phyloP scores from a whole-genome alignment of 257 asterid species.

The Solanum paucissectum region DNA sequence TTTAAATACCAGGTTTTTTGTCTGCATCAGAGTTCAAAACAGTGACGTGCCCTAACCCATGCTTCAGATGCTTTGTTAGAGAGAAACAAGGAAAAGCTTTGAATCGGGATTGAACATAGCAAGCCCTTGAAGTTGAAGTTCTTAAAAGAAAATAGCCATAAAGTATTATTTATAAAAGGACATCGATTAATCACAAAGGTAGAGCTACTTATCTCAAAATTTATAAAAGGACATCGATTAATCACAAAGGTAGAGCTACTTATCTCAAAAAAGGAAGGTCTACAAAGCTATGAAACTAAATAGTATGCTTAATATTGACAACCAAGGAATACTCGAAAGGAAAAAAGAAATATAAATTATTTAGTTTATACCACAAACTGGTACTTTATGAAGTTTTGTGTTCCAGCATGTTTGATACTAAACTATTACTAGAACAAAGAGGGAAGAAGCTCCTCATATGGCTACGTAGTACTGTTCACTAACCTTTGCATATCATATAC shows the following conservation, averaged over 20 bases:
- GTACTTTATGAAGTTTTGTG: neutral
- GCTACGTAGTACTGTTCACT: neutral
- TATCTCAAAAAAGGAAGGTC: neutral
- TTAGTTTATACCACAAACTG: neutral
- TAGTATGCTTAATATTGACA: neutral
- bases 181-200: neutral
- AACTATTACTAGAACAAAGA: neutral
- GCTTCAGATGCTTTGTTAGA: neutral
- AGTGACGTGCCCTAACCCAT: neutral
- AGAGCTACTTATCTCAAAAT: neutral
- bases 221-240: neutral
- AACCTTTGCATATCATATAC: constrained; percentile 97
- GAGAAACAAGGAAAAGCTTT: neutral
- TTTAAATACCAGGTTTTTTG: neutral
- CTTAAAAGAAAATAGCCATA: neutral
- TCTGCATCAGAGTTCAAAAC: neutral
- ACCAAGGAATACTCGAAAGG: neutral
- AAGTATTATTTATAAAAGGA: neutral
- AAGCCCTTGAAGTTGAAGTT: neutral
- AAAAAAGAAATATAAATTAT: neutral
- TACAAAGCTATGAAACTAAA: neutral
- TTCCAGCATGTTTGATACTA: neutral
- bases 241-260: neutral
- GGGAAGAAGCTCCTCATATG: neutral
- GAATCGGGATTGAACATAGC: neutral